Evolutionary conservation across 2,329 filamentous ascomycete genomes (phyloP).

Genomic region (Colletotrichum falcatum): DNA sequence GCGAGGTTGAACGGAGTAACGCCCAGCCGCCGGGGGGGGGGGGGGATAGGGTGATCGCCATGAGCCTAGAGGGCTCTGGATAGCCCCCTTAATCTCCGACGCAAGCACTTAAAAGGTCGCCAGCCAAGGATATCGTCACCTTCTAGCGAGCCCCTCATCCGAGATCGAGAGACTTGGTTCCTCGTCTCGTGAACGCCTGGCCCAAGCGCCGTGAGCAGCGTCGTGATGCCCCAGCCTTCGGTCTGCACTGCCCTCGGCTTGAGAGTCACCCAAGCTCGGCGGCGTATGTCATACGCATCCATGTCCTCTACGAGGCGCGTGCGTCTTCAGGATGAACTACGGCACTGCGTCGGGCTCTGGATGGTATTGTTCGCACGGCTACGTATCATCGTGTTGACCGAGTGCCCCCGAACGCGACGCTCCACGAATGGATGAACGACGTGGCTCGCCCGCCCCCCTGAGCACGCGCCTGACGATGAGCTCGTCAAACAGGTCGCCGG

Average conservation of each 20-base stretch:
- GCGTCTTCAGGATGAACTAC: not conserved
- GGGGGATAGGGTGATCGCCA: not conserved
- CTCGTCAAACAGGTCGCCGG: constrained; percentile 42
- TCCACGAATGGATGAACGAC: constrained; percentile 38
- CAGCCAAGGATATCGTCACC: constrained; percentile 8
- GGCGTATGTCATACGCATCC: not conserved
- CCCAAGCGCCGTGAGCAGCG: constrained; percentile 1
- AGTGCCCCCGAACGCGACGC: not conserved
- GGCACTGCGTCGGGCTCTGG: not conserved
- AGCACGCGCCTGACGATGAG: constrained; percentile 42
- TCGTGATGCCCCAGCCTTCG: not conserved
- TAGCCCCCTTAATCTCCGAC: not conserved
- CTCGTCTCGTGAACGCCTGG: constrained; percentile 11
- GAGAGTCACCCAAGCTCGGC: not conserved
- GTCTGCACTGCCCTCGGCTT: not conserved
- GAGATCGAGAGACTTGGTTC: not conserved
- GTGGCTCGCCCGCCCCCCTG: constrained; percentile 42
- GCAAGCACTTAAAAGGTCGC: constrained; percentile 18
- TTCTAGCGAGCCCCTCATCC: constrained; percentile 14
- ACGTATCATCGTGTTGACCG: not conserved
- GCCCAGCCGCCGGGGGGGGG: not conserved
- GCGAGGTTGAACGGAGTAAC: not conserved
- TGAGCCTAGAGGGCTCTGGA: not conserved
- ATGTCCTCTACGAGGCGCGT: not conserved
- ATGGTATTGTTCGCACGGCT: not conserved